phyloP scores from a whole-genome alignment of 331 rosid species.

The Quercus phellos region DNA sequence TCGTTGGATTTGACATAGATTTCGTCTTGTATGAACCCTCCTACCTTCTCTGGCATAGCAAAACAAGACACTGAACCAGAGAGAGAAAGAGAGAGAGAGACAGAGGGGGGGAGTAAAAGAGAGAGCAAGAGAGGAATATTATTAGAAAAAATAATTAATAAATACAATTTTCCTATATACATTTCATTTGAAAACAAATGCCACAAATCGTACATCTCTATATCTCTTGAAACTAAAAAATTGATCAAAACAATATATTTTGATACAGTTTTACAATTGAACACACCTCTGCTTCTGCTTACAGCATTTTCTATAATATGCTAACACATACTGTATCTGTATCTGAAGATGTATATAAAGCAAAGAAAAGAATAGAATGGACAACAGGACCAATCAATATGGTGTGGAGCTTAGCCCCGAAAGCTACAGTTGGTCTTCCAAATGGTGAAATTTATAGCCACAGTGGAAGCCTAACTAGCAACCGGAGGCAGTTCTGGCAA shows the following conservation, averaged over 20 bases:
- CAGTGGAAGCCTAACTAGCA: not conserved
- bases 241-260: not conserved
- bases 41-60: no score
- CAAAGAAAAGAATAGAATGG: not conserved
- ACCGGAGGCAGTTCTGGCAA: not conserved
- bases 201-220: not conserved
- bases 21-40: no score
- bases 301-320: slow-evolving; percentile 7
- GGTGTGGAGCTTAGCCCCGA: not conserved
- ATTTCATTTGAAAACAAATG: slow-evolving; percentile 20
- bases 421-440: not conserved
- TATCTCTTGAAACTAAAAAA: slow-evolving; percentile 3
- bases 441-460: not conserved
- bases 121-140: not conserved
- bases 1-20: no score
- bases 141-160: slow-evolving; percentile 9
- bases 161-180: slow-evolving; percentile 23
- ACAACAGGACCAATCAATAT: slow-evolving; percentile 1
- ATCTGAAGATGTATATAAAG: slow-evolving; percentile 10
- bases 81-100: not conserved
- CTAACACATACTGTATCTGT: not conserved
- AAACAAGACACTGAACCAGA: not conserved
- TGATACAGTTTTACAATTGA: slow-evolving; percentile 19
- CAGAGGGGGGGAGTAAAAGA: not conserved
- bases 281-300: slow-evolving; percentile 9